Evolutionary conservation across 164 flowering plant species (phyloP).

Genomic region (Amborella trichopoda): DNA sequence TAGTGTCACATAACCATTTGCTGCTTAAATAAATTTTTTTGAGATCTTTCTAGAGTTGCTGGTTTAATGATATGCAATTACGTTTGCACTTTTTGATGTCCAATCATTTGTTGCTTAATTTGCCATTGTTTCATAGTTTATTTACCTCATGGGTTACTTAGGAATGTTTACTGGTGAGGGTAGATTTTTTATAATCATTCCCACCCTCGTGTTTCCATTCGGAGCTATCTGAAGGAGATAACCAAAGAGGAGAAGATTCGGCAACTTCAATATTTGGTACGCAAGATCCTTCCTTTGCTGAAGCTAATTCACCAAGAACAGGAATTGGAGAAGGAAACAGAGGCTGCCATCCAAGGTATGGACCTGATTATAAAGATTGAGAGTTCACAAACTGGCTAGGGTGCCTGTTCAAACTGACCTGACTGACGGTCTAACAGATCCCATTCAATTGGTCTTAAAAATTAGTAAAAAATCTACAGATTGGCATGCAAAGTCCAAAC

Average conservation of each 20-base stretch:
- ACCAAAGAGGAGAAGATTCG: conserved; percentile 27
- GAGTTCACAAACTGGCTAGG: too few relatives aligned
- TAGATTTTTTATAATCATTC: too few relatives aligned
- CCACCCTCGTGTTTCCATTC: too few relatives aligned
- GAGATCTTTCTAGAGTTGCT: not conserved
- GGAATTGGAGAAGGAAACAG: conserved; percentile 35
- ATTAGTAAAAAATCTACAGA: too few relatives aligned
- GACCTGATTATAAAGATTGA: too few relatives aligned
- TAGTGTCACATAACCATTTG: not conserved
- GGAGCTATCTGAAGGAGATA: conserved; percentile 13
- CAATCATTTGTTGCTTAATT: not conserved
- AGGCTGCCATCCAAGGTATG: conserved; percentile 42
- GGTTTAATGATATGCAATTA: not conserved
- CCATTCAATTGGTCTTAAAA: too few relatives aligned
- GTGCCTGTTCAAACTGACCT: too few relatives aligned
- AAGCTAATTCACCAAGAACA: conserved; percentile 49
- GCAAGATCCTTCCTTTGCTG: conserved; percentile 52
- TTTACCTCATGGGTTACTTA: too few relatives aligned
- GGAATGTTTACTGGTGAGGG: too few relatives aligned
- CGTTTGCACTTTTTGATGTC: not conserved
- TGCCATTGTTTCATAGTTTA: not conserved
- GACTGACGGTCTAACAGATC: too few relatives aligned
- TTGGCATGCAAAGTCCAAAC: too few relatives aligned
- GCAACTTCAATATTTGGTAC: conserved; percentile 40
- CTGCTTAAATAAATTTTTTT: not conserved